Conservation (phyloP, 441 rosid genomes). For the Arabidopsis lyrata region DNA sequence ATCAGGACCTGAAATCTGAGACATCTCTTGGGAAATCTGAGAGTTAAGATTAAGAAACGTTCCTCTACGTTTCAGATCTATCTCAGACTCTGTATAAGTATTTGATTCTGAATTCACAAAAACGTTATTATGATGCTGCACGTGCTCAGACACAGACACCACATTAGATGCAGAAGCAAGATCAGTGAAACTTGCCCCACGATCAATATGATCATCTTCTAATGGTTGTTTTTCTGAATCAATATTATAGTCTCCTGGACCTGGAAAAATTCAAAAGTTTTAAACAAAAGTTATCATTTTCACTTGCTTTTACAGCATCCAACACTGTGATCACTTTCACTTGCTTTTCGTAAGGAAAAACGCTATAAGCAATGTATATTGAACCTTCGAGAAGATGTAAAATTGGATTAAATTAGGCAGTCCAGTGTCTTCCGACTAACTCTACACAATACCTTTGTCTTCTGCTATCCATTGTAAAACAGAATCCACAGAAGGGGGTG, state of each 20-base stretch:
- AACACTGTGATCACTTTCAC: conserved; percentile 16
- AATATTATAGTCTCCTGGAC: conserved; percentile 46
- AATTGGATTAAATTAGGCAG: conserved; percentile 39
- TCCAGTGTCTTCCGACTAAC: conserved; percentile 20
- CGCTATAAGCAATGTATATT: conserved; percentile 21
- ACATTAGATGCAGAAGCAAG: conserved; percentile 44
- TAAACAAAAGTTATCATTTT: conserved; percentile 26
- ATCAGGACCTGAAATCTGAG: conserved; percentile 94
- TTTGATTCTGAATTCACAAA: conserved; percentile 46
- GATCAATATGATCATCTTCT: conserved; percentile 42
- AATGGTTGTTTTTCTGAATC: conserved; percentile 46
- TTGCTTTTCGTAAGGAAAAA: conserved; percentile 13
- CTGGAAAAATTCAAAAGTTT: conserved; percentile 45
- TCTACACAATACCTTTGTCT: conserved; percentile 59
- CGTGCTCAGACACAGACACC: conserved; percentile 45
- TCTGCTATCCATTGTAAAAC: conserved; percentile 64
- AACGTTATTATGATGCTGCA: conserved; percentile 43
- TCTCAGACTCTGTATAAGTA: conserved; percentile 40
- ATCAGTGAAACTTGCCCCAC: conserved; percentile 43
- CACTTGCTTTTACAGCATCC: conserved; percentile 30
- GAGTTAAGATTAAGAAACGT: conserved; percentile 39
- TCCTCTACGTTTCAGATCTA: conserved; percentile 50
- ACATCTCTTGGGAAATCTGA: conserved; percentile 59
- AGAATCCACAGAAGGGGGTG: conserved; percentile 79
- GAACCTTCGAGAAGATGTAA: conserved; percentile 55